Evolutionary conservation across 805 yeast species (phyloP).

Genomic region (Vanderwaltozyma tropicalis): DNA sequence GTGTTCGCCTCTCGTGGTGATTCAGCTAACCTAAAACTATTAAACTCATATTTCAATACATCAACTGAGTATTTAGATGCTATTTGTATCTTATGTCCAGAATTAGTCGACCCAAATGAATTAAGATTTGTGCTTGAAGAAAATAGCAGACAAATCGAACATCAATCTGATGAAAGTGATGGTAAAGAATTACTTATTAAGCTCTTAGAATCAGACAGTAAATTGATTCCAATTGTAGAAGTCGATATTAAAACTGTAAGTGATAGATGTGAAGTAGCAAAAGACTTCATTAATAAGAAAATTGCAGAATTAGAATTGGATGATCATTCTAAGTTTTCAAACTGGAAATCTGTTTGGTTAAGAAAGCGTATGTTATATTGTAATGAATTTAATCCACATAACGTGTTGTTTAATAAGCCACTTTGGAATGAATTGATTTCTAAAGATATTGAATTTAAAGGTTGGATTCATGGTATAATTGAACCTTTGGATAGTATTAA

Average conservation of each 20-base stretch:
- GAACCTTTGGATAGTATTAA: conserved; percentile 24
- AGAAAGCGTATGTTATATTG: conserved; percentile 18
- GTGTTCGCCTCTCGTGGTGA: conserved; percentile 20
- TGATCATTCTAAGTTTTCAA: background rate
- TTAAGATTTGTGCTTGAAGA: conserved; percentile 10
- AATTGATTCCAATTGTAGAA: conserved; percentile 18
- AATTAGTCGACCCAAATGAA: conserved; percentile 18
- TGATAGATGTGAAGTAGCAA: conserved; percentile 8
- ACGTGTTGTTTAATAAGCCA: conserved; percentile 13
- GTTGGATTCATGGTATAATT: conserved; percentile 23
- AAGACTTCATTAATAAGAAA: conserved; percentile 9
- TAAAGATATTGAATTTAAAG: conserved; percentile 3
- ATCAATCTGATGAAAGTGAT: no score
- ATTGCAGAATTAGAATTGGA: conserved; percentile 4
- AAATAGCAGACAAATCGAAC: conserved; percentile 1
- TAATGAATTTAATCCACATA: conserved; percentile 11
- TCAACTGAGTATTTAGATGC: conserved; percentile 13
- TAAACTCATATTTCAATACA: conserved; percentile 5
- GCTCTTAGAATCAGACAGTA: conserved; percentile 10
- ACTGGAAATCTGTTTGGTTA: conserved; percentile 10
- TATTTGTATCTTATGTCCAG: conserved; percentile 26
- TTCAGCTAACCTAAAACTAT: conserved; percentile 3
- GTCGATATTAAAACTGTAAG: conserved; percentile 10
- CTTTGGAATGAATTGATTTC: conserved; percentile 13
- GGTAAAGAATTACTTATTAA: conserved; percentile 26